These are phyloP conservation scores for Podospora conica DNA, from an alignment of 495 filamentous ascomycete species.

Conservation along the genomic window DNA sequence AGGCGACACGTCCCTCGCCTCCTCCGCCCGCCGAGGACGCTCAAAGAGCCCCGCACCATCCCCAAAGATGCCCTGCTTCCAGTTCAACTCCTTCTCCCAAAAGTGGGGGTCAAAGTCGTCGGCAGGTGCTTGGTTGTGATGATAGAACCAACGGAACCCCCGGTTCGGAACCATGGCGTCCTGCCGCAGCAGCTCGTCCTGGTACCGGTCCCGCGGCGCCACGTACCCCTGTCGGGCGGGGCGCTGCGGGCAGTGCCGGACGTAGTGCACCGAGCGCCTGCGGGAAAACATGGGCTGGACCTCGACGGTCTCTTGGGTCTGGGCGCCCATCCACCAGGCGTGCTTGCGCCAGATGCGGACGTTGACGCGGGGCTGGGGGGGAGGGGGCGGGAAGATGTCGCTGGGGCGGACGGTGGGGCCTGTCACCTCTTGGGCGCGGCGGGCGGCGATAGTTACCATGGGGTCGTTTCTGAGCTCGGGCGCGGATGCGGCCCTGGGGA, in stretches of 20 bases:
- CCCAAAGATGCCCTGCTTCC: neutral
- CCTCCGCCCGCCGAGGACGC: neutral
- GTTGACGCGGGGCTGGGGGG: neutral
- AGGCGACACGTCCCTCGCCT: neutral
- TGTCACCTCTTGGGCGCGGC: neutral
- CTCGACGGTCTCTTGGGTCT: too few species aligned
- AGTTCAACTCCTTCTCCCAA: conserved; percentile 1
- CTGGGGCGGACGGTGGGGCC: neutral
- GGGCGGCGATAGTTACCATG: neutral
- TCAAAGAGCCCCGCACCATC: neutral
- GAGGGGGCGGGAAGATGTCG: neutral
- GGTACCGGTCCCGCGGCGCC: neutral
- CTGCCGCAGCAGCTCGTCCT: neutral
- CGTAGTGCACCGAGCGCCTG: neutral
- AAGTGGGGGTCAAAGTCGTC: neutral
- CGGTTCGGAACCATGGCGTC: neutral
- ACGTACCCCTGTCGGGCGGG: neutral
- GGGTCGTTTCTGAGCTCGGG: neutral
- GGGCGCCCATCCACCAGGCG: neutral
- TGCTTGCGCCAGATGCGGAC: neutral
- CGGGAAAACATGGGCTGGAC: too few species aligned
- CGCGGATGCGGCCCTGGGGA: too few species aligned
- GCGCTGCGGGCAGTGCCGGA: neutral
- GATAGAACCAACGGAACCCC: too few species aligned
- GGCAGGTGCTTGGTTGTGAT: too few species aligned